These are phyloP conservation scores for Nakazawaea ishiwadae DNA, from an alignment of 805 yeast species.

Conservation along the genomic window DNA sequence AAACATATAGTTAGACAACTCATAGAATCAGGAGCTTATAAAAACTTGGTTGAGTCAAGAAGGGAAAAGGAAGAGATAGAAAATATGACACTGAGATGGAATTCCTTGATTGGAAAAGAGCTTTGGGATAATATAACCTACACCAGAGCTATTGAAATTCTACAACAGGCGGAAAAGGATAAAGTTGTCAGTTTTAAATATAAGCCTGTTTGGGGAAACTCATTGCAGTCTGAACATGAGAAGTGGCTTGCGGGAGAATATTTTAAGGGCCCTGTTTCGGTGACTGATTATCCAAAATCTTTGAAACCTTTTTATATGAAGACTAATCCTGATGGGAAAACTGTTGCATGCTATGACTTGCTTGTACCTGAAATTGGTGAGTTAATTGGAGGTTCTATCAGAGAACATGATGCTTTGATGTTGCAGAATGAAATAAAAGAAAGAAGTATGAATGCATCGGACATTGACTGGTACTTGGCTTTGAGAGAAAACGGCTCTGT, in stretches of 20 bases:
- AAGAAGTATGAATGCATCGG: constrained; percentile 52
- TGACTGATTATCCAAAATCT: constrained; percentile 77
- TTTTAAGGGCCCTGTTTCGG: constrained; percentile 74
- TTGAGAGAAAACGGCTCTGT: constrained; percentile 72
- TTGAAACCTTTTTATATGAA: constrained; percentile 95
- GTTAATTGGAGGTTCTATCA: constrained; percentile 87
- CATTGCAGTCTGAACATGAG: constrained; percentile 81
- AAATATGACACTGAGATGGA: constrained; percentile 53
- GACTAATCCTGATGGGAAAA: constrained; percentile 36
- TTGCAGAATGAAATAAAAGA: constrained; percentile 45
- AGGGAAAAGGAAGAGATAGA: constrained; percentile 33
- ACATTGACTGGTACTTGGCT: constrained; percentile 76
- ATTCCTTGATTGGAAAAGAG: constrained; percentile 32
- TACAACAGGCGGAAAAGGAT: constrained; percentile 29
- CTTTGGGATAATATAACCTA: constrained; percentile 74
- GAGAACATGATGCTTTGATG: constrained; percentile 61
- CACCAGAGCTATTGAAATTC: constrained; percentile 61
- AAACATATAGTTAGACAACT: constrained; percentile 38
- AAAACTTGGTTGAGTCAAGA: constrained; percentile 32
- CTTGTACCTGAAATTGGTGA: constrained; percentile 92
- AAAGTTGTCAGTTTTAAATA: constrained; percentile 32
- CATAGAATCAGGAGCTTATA: constrained; percentile 22
- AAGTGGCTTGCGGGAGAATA: constrained; percentile 77
- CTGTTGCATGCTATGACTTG: constrained; percentile 89
- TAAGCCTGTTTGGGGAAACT: constrained; percentile 63